Percentiles rank a stretch among this genome's conserved stretches.
Evolutionary conservation across 2,329 filamentous ascomycete species (phyloP).

Genomic region (Exophiala spinifera): DNA sequence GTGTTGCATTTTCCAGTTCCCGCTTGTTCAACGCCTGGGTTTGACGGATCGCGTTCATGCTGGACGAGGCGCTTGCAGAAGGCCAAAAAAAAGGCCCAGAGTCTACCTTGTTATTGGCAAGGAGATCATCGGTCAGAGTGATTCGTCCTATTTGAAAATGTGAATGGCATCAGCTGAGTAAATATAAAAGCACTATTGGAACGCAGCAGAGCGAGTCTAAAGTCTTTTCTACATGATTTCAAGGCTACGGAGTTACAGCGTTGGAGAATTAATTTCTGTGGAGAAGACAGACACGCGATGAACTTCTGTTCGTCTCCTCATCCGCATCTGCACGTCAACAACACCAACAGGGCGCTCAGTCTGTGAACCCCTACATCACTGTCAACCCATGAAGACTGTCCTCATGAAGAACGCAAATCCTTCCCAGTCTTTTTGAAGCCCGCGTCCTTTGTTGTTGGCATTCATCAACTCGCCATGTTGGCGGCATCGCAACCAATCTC

Average conservation of each 20-base stretch:
- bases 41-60: conserved; percentile 90
- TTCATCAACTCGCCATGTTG: conserved; percentile 9
- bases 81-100: neutral
- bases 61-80: neutral
- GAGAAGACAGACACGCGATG: conserved; percentile 6
- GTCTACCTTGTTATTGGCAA: neutral
- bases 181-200: too few relatives aligned
- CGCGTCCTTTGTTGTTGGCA: neutral
- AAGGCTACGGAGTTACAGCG: too few relatives aligned
- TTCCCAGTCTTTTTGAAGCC: too few relatives aligned
- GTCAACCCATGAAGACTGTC: neutral
- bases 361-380: neutral
- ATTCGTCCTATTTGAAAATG: neutral
- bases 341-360: neutral
- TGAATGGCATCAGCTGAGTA: too few relatives aligned
- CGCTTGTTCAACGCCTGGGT: conserved; percentile 91
- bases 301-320: conserved; percentile 1
- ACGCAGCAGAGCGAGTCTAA: neutral
- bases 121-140: neutral
- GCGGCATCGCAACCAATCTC: conserved; percentile 15
- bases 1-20: conserved; percentile 85
- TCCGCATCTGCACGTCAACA: neutral
- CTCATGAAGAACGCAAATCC: neutral
- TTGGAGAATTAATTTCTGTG: neutral
- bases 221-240: too few relatives aligned